Base-by-base conservation (phyloP, 2,329 filamentous ascomycete species). In the Nemania sp. region DNA sequence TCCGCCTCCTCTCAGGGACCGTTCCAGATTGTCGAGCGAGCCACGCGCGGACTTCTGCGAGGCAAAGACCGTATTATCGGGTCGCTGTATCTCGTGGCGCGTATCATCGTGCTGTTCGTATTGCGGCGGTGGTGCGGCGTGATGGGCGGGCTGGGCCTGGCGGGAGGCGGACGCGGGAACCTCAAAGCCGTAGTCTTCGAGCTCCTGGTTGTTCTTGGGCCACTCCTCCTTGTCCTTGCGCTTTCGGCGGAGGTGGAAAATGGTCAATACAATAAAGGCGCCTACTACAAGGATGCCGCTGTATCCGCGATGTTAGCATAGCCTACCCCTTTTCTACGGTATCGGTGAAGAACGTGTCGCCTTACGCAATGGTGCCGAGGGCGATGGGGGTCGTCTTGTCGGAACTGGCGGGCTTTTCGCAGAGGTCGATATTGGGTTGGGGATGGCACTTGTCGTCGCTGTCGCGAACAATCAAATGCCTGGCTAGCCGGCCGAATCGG, bases 111-210 rank as follows among this genome's bases (percentile, higher is more conserved):
- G 37, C 30, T 42, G 12, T 33, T 44, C 24, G 6, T 51, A 41
- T 15, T 50, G 42, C 12, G 34, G 42, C 8, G 28, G 12, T 28
- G 44, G 17, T 33, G 51, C 30, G n/a, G n/a, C n/a, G n/a, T 45
- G 40, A 9, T 48, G 49, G 14, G 42, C 45, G 14, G 40, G 39
- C 12, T 45, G 39, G 1, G 52, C 15, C 7, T 19, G 55, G 52
- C 58, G 58, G 14, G 39, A 46, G 31, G 39, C 5, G 3, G 56
- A 17, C 9, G 59, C 30, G 19, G 58, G 52, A 12, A 44, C 45
- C 2, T 43, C 60, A 19, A 68, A 39, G 23, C 67, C 67, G 54
- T 69, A 69, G 47, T 68, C 67, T 14, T 68, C 67, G 28, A 69
- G 60, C 43, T 69, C 67, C 30, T 68, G 65, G 48, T 62, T 63